These are phyloP conservation scores for Pseudotulostoma volvatum DNA, from an alignment of 495 filamentous ascomycete genomes.

Conservation along the genomic window DNA sequence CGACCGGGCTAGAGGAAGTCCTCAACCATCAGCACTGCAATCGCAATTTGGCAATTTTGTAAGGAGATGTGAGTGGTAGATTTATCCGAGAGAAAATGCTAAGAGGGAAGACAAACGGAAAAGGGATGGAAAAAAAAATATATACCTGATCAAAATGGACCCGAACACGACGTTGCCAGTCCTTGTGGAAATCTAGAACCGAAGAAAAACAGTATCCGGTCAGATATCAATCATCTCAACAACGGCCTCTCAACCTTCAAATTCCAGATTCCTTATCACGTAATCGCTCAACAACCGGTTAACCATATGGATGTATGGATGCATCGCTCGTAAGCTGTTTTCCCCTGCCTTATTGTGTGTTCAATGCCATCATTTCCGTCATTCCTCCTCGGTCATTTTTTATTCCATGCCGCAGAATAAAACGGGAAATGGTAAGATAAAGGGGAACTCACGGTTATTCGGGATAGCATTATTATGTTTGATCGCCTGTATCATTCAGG, in stretches of 20 bases:
- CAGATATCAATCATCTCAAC: slow-evolving; percentile 12
- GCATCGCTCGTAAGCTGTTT: too few species aligned
- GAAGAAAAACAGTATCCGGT: slow-evolving; percentile 6
- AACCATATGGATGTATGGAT: background rate
- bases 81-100: slow-evolving; percentile 7
- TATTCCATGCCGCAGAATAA: slow-evolving; percentile 1
- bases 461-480: slow-evolving; percentile 99
- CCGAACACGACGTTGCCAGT: slow-evolving; percentile 97
- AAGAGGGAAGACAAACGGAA: too few species aligned
- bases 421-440: too few species aligned
- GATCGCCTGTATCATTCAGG: slow-evolving; percentile 60
- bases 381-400: too few species aligned
- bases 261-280: slow-evolving; percentile 1
- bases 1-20: slow-evolving; percentile 88
- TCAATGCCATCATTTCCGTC: too few species aligned
- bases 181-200: slow-evolving; percentile 86
- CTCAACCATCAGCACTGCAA: too few species aligned
- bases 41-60: too few species aligned
- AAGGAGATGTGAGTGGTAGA: too few species aligned
- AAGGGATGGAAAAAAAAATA: too few species aligned
- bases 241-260: slow-evolving; percentile 7
- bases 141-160: slow-evolving; percentile 99
- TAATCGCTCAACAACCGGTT: slow-evolving; percentile 1
- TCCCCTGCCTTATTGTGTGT: background rate
- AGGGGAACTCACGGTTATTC: slow-evolving; percentile 83